Conservation (phyloP, 2,329 filamentous ascomycete species). For the Aspergillus floridensis region DNA sequence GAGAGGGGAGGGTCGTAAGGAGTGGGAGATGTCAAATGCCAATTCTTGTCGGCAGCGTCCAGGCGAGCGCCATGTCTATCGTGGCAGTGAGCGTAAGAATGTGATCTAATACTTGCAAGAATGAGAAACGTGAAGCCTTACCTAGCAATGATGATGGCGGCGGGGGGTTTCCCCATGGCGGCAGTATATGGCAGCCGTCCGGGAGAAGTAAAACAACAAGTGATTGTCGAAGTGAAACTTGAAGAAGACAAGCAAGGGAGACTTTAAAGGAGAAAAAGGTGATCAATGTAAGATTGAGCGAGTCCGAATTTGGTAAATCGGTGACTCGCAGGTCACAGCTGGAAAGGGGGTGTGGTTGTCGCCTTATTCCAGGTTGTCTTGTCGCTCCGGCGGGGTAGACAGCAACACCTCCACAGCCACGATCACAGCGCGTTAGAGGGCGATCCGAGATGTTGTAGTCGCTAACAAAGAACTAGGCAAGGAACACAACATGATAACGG, state of each 20-base stretch:
- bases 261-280: neutral
- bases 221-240: neutral
- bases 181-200: neutral
- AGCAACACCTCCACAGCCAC: neutral
- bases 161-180: slow-evolving; percentile 39
- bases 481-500: neutral
- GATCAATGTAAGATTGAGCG: neutral
- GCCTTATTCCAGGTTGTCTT: neutral
- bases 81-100: slow-evolving; percentile 37
- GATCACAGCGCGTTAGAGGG: neutral
- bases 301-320: neutral
- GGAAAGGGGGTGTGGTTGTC: neutral
- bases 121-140: slow-evolving; percentile 19
- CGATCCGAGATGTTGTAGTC: neutral
- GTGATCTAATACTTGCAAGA: neutral
- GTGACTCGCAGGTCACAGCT: neutral
- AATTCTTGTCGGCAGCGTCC: slow-evolving; percentile 90
- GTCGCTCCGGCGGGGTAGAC: neutral
- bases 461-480: neutral
- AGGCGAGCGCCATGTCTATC: slow-evolving; percentile 86
- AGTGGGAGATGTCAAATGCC: slow-evolving; percentile 88
- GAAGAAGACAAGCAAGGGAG: neutral
- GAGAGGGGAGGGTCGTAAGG: slow-evolving; percentile 95
- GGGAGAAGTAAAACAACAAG: neutral
- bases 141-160: slow-evolving; percentile 45